A percentile compares a stretch with the other conserved stretches of the same genome.
Conservation (phyloP, 2,329 filamentous ascomycete species). For the Mollisia scopiformis region DNA sequence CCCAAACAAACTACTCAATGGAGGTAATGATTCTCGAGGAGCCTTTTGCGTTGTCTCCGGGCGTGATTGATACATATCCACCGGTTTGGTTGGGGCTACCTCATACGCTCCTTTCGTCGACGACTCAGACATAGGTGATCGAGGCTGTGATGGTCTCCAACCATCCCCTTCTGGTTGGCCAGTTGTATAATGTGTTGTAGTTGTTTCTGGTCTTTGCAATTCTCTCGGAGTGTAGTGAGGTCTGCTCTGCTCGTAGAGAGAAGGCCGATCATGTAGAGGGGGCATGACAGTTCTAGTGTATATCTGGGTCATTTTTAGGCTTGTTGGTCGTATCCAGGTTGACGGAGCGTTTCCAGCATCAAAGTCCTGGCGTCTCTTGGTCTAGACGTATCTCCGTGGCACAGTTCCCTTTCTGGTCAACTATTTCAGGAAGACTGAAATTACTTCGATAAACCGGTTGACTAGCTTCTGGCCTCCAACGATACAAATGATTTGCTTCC, state of each 20-base stretch:
- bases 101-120: constrained; percentile 19
- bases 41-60: constrained; percentile 24
- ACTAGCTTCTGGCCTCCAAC: constrained; percentile 28
- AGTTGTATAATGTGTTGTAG: constrained; percentile 12
- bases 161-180: constrained; percentile 20
- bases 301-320: constrained; percentile 34
- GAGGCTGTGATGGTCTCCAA: constrained; percentile 23
- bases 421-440: constrained; percentile 28
- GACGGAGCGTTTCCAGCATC: constrained; percentile 18
- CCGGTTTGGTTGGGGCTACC: constrained; percentile 18
- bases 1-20: constrained; percentile 38
- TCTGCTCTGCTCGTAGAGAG: constrained; percentile 21
- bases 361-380: constrained; percentile 22
- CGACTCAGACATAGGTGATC: constrained; percentile 28
- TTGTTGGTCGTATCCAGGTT: constrained; percentile 13
- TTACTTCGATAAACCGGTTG: constrained; percentile 23
- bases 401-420: constrained; percentile 27
- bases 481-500: constrained; percentile 13
- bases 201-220: constrained; percentile 9
- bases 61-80: constrained; percentile 29
- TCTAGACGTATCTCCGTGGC: constrained; percentile 29
- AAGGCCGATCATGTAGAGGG: constrained; percentile 25
- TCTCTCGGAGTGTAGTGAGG: constrained; percentile 24
- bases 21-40: constrained; percentile 36
- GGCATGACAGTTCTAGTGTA: constrained; percentile 29